These are phyloP conservation scores for Collybia sp. DNA, from an alignment of 768 basidiomycete species.

Conservation along the genomic window DNA sequence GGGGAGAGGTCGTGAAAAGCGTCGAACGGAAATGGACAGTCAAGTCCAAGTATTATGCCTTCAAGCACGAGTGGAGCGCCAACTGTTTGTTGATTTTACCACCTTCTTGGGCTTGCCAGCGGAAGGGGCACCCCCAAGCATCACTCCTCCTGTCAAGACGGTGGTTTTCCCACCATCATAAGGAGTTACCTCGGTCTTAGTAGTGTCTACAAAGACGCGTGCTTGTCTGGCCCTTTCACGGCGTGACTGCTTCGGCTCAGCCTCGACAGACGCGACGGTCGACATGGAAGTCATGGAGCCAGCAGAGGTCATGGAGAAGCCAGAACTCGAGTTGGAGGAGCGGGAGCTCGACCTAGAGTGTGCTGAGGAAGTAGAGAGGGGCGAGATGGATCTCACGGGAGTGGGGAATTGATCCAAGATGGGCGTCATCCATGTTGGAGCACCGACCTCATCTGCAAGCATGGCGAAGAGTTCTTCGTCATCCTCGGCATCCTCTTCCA, in stretches of 20 bases:
- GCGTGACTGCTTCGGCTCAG: slow-evolving; percentile 50
- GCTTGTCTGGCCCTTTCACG: slow-evolving; percentile 66
- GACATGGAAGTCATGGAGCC: slow-evolving; percentile 41
- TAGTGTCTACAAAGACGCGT: slow-evolving; percentile 67
- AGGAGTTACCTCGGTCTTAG: slow-evolving; percentile 77
- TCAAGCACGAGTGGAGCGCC: slow-evolving; percentile 54
- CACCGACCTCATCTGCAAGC: slow-evolving; percentile 67
- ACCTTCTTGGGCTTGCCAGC: slow-evolving; percentile 15
- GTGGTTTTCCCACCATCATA: slow-evolving; percentile 89
- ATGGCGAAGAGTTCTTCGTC: slow-evolving; percentile 72
- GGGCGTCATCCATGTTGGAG: slow-evolving; percentile 68
- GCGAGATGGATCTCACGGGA: slow-evolving; percentile 48
- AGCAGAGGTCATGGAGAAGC: slow-evolving; percentile 50
- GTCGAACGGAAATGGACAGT: slow-evolving; percentile 9
- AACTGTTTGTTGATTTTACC: slow-evolving; percentile 35
- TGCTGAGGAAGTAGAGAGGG: slow-evolving; percentile 54
- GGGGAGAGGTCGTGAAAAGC: slow-evolving; percentile 9
- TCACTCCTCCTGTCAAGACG: slow-evolving; percentile 82
- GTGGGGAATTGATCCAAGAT: slow-evolving; percentile 55
- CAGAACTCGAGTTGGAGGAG: slow-evolving; percentile 67
- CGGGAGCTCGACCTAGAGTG: slow-evolving; percentile 68
- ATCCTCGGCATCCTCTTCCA: slow-evolving; percentile 66
- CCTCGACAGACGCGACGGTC: slow-evolving; percentile 24
- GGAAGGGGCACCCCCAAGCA: slow-evolving; percentile 58
- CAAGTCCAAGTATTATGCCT: slow-evolving; percentile 13